Percentiles rank a stretch among this genome's conserved stretches.
phyloP scores from a whole-genome alignment of 2,329 filamentous ascomycete genomes.

The Cladosporium sphaerospermum region DNA sequence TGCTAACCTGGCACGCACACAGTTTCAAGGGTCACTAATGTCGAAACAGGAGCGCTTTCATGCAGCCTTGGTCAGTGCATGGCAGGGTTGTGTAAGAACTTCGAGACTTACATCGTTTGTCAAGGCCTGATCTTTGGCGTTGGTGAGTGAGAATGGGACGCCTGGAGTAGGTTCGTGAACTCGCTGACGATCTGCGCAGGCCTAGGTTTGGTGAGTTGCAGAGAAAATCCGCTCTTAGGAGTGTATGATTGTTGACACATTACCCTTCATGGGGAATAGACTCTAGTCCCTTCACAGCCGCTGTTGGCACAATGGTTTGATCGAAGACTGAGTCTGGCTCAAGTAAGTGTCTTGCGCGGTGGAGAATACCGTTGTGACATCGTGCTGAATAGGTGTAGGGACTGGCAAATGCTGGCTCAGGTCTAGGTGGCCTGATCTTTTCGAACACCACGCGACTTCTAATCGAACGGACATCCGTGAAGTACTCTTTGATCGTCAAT shows the following conservation, averaged over 20 bases:
- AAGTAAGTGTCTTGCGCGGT: background rate
- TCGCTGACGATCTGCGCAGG: background rate
- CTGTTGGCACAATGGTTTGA: conserved; percentile 8
- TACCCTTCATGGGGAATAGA: background rate
- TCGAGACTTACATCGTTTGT: background rate
- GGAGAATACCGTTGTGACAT: too few species aligned
- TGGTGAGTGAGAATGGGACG: background rate
- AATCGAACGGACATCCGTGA: conserved; percentile 4
- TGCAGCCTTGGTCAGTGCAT: conserved; percentile 8
- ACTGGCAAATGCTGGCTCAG: background rate
- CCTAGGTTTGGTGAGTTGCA: conserved; percentile 1
- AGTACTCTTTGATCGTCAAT: conserved; percentile 1
- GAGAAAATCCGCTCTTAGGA: too few species aligned
- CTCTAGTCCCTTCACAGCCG: conserved; percentile 1
- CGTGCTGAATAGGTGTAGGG: background rate
- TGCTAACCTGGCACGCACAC: background rate
- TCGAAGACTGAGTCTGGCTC: conserved; percentile 2
- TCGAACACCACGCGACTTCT: conserved; percentile 3
- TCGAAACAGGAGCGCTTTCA: background rate
- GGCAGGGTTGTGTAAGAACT: background rate
- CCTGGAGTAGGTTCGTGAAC: too few species aligned
- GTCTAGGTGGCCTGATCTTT: background rate
- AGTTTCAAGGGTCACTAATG: too few species aligned
- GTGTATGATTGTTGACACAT: background rate
- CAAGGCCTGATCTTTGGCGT: conserved; percentile 2